Conservation (phyloP, 352 stramenopile species). For the Phytophthora tentaculata region DNA sequence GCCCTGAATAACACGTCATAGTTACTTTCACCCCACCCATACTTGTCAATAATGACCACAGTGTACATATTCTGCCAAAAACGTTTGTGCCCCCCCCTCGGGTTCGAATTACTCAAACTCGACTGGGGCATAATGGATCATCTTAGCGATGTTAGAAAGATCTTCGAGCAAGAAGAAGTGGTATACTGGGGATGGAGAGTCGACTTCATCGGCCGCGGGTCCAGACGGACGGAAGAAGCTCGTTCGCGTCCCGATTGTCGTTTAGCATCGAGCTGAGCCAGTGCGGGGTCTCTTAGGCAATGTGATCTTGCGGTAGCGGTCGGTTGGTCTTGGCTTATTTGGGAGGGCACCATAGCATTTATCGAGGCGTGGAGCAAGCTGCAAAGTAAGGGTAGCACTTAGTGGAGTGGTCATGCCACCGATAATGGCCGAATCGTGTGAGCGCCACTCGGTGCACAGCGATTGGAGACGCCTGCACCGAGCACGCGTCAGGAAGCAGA, state of each 20-base stretch:
- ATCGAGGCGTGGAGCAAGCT: neutral
- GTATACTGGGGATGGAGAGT: neutral
- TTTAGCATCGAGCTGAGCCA: neutral
- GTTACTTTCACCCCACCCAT: too few species aligned
- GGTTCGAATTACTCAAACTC: too few species aligned
- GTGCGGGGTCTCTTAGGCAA: neutral
- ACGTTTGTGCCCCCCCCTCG: too few species aligned
- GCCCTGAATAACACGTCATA: too few species aligned
- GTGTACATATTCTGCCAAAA: too few species aligned
- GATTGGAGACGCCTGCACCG: too few species aligned
- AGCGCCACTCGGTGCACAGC: neutral
- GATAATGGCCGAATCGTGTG: neutral
- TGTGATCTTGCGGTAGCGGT: neutral
- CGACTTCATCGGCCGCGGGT: neutral
- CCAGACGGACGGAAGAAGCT: neutral
- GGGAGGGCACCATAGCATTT: neutral
- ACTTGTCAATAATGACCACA: too few species aligned
- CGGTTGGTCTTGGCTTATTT: neutral
- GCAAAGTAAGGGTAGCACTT: neutral
- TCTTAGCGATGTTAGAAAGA: neutral
- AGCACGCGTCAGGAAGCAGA: too few species aligned
- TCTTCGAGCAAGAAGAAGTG: neutral
- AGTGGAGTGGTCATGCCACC: neutral
- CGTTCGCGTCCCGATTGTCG: neutral
- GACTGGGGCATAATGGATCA: neutral